Conservation (phyloP, 768 basidiomycete species). For the Lactarius akahatsu region DNA sequence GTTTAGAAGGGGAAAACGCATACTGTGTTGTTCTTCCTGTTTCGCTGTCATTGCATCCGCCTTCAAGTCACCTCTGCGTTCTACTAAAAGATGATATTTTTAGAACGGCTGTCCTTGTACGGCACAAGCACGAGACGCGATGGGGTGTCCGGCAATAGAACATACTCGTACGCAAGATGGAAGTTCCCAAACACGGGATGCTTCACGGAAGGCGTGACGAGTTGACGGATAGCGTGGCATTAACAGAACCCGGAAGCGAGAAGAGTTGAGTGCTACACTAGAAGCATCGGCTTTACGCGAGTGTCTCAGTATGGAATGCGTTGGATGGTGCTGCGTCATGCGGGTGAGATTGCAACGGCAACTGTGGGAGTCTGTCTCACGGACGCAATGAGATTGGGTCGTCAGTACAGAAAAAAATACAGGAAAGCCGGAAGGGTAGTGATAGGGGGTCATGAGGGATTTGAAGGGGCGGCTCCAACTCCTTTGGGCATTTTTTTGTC, state of each 20-base stretch:
- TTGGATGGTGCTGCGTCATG: neutral
- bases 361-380: neutral
- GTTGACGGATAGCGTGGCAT: neutral
- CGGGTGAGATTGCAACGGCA: constrained; percentile 1
- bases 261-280: constrained; percentile 4
- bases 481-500: constrained; percentile 96
- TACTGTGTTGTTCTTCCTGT: neutral
- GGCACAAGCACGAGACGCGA: neutral
- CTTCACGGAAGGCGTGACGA: neutral
- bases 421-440: constrained; percentile 4
- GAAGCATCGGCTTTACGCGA: neutral
- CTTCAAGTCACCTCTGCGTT: neutral
- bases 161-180: neutral
- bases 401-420: constrained; percentile 15
- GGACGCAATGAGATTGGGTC: constrained; percentile 3
- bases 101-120: neutral
- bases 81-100: neutral
- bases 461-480: constrained; percentile 37
- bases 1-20: neutral
- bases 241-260: neutral
- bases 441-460: constrained; percentile 17
- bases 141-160: neutral
- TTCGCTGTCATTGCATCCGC: neutral
- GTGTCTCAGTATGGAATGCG: neutral
- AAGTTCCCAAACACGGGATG: neutral